Conservation (phyloP, 2,329 filamentous ascomycete species). For the Trichophaea hybrida region DNA sequence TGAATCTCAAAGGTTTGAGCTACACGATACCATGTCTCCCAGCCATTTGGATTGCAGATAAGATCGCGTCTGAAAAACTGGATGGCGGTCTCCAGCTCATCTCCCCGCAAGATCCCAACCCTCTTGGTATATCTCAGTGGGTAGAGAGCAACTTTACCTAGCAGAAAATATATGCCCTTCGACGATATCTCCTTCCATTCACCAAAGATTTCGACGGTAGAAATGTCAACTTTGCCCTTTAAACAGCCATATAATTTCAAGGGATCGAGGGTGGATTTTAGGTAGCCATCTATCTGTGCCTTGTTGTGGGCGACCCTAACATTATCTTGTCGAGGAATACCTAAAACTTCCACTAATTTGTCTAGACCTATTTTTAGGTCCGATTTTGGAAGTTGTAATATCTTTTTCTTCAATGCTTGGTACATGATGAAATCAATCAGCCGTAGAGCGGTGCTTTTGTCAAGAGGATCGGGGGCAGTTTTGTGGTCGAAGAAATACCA, state of each 20-base stretch:
- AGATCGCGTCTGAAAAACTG: constrained; percentile 29
- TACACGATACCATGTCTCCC: constrained; percentile 34
- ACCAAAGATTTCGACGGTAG: constrained; percentile 51
- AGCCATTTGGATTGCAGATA: constrained; percentile 31
- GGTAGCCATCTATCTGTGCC: constrained; percentile 63
- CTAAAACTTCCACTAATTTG: constrained; percentile 78
- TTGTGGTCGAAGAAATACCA: constrained; percentile 63
- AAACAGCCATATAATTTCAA: constrained; percentile 66
- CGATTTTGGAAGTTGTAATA: constrained; percentile 83
- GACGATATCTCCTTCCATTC: constrained; percentile 25
- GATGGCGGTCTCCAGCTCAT: constrained; percentile 31
- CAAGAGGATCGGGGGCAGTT: constrained; percentile 61
- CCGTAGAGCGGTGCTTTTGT: constrained; percentile 63
- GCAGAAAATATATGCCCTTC: constrained; percentile 26
- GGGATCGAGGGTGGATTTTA: constrained; percentile 74
- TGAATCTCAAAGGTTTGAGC: constrained; percentile 33
- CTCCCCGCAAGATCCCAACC: constrained; percentile 29
- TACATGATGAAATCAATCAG: constrained; percentile 72
- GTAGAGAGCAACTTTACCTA: constrained; percentile 20
- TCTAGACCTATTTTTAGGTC: constrained; percentile 84
- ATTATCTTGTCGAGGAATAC: constrained; percentile 41
- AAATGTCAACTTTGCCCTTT: constrained; percentile 59
- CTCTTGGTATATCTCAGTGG: constrained; percentile 29
- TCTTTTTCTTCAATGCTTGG: constrained; percentile 67
- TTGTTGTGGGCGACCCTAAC: constrained; percentile 66